Evolutionary conservation across 192 early-diverging fungal species (phyloP).

Genomic region (Anaeromyces robustus): DNA sequence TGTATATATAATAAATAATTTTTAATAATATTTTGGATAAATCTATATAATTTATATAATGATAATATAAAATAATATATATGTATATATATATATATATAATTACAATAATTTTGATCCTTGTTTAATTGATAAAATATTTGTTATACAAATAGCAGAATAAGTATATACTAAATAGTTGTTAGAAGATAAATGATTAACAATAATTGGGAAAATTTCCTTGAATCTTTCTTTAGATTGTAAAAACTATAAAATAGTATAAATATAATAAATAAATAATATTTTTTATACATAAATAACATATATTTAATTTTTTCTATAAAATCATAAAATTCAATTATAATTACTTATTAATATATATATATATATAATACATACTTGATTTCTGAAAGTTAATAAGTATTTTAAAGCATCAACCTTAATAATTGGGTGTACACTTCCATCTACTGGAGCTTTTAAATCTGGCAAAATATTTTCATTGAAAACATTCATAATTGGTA

Average conservation of each 20-base stretch:
- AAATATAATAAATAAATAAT: slow-evolving; percentile 2
- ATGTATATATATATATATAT: neutral
- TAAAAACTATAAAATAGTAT: slow-evolving; percentile 14
- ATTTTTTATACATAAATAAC: no score
- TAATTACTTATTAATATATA: no score
- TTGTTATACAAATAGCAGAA: slow-evolving; percentile 78
- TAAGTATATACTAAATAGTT: slow-evolving; percentile 83
- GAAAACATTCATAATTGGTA: slow-evolving; percentile 75
- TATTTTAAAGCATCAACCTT: slow-evolving; percentile 93
- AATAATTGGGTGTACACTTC: slow-evolving; percentile 63
- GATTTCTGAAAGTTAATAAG: slow-evolving; percentile 80
- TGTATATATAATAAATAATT: slow-evolving; percentile 24
- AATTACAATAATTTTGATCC: slow-evolving; percentile 13
- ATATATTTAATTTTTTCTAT: no score
- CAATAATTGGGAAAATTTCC: slow-evolving; percentile 59
- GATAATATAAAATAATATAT: neutral
- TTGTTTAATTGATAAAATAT: slow-evolving; percentile 65
- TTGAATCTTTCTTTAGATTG: slow-evolving; percentile 62
- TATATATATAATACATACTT: slow-evolving; percentile 22
- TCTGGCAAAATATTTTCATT: slow-evolving; percentile 66
- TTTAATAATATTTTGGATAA: neutral
- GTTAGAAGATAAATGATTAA: slow-evolving; percentile 60
- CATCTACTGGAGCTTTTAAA: slow-evolving; percentile 51
- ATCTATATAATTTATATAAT: no score
- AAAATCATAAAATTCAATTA: no score